Evolutionary conservation across 148 eudicot genomes (phyloP).

Genomic region (Rhododendron molle): DNA sequence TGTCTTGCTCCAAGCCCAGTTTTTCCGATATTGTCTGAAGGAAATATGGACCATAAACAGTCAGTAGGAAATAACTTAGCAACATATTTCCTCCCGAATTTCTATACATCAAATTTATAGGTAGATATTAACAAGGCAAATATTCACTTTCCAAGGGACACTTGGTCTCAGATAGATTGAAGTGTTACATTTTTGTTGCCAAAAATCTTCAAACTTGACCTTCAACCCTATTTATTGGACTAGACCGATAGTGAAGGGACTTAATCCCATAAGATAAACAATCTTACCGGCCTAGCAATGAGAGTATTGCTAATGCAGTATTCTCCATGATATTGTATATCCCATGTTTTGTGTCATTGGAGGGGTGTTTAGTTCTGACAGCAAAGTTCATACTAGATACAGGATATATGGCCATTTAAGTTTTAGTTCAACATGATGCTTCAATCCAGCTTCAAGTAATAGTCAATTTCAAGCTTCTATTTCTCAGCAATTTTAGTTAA

Average conservation of each 20-base stretch:
- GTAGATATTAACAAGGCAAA: not conserved
- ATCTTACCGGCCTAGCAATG: not conserved
- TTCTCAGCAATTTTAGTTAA: not conserved
- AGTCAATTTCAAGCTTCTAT: not conserved
- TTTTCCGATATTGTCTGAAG: conserved; percentile 57
- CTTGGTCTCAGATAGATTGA: not conserved
- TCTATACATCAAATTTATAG: not conserved
- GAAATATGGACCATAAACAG: conserved; percentile 19
- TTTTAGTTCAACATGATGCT: not conserved
- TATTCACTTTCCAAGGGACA: not conserved
- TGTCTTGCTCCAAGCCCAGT: conserved; percentile 79
- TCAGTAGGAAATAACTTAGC: conserved; percentile 26
- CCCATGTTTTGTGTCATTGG: not conserved
- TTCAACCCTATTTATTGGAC: not conserved
- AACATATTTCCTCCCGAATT: not conserved
- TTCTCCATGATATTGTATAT: not conserved
- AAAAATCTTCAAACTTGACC: not conserved
- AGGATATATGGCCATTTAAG: not conserved
- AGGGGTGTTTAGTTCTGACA: not conserved
- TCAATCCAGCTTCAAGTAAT: not conserved
- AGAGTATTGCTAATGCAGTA: not conserved
- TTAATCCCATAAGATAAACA: not conserved
- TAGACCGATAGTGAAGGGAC: not conserved
- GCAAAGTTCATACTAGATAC: not conserved
- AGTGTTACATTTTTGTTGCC: not conserved